Percentiles rank a stretch among this genome's conserved stretches.
phyloP scores from a whole-genome alignment of 2,329 filamentous ascomycete species.

The Hymenoscyphus fraxineus region DNA sequence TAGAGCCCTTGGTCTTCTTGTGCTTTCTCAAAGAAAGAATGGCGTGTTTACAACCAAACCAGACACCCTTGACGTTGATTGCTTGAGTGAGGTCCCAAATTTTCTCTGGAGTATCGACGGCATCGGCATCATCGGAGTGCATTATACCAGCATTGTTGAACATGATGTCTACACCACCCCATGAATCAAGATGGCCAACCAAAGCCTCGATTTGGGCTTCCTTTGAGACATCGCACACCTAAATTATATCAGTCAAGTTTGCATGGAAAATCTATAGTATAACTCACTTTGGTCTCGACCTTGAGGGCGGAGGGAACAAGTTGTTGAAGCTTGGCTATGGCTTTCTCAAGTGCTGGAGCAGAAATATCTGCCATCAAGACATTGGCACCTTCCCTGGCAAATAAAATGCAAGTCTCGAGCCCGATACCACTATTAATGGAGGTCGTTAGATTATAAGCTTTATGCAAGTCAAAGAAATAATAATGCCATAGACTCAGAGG shows the following conservation, averaged over 20 bases:
- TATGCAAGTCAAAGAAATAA: too few relatives aligned
- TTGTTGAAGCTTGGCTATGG: slow-evolving; percentile 55
- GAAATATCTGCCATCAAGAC: slow-evolving; percentile 71
- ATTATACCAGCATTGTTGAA: slow-evolving; percentile 83
- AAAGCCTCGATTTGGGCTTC: slow-evolving; percentile 60
- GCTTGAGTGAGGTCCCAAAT: slow-evolving; percentile 74
- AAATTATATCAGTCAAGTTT: background rate
- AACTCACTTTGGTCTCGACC: slow-evolving; percentile 42
- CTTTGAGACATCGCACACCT: slow-evolving; percentile 63
- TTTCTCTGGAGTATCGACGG: slow-evolving; percentile 65
- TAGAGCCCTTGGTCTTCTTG: slow-evolving; percentile 62
- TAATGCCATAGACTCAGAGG: too few relatives aligned
- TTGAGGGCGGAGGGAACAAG: slow-evolving; percentile 49
- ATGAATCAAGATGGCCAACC: slow-evolving; percentile 59
- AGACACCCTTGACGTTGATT: slow-evolving; percentile 77
- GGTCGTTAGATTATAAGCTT: background rate
- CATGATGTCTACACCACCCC: slow-evolving; percentile 70
- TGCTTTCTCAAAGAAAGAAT: slow-evolving; percentile 63
- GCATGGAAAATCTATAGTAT: too few relatives aligned
- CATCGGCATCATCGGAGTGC: slow-evolving; percentile 63
- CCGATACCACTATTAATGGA: slow-evolving; percentile 58
- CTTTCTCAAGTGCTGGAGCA: slow-evolving; percentile 58
- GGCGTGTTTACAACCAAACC: slow-evolving; percentile 73
- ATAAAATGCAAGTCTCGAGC: slow-evolving; percentile 70
- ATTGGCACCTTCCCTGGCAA: slow-evolving; percentile 66